These are phyloP conservation scores for Lycium ferocissimum DNA, from an alignment of 257 asterid species.

Conservation along the genomic window DNA sequence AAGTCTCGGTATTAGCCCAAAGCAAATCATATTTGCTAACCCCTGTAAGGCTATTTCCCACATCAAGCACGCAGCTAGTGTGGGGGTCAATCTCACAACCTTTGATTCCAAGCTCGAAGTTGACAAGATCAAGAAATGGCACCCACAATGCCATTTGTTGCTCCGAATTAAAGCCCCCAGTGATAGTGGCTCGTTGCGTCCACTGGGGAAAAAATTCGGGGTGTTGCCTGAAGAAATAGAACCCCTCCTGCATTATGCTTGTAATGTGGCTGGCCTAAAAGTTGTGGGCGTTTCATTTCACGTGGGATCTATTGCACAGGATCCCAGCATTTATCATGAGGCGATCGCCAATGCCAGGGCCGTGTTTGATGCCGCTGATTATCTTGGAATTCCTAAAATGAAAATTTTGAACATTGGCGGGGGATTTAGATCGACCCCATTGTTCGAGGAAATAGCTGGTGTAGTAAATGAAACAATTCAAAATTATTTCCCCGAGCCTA, in stretches of 20 bases:
- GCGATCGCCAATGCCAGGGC: constrained; percentile 4
- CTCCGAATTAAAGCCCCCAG: constrained; percentile 31
- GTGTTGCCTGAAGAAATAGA: constrained; percentile 17
- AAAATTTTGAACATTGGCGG: constrained; percentile 14
- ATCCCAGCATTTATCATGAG: constrained; percentile 15
- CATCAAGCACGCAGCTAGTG: constrained; percentile 5
- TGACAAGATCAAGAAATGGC: constrained; percentile 31
- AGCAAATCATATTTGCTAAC: constrained; percentile 27
- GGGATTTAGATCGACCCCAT: constrained; percentile 9
- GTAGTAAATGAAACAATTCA: background rate
- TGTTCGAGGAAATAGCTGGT: background rate
- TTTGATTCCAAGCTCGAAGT: constrained; percentile 28
- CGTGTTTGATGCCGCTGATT: constrained; percentile 1
- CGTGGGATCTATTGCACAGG: constrained; percentile 26
- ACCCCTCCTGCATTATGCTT: background rate
- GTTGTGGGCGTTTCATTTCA: constrained; percentile 32
- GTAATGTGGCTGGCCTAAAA: background rate
- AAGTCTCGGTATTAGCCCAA: constrained; percentile 23
- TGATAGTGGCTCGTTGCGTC: constrained; percentile 27
- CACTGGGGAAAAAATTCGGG: constrained; percentile 10
- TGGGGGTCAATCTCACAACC: constrained; percentile 30
- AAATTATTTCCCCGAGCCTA: background rate
- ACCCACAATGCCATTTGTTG: constrained; percentile 14
- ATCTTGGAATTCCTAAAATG: constrained; percentile 18
- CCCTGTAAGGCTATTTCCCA: constrained; percentile 31